Evolutionary conservation across 2,329 filamentous ascomycete species (phyloP).

Genomic region (Fusarium setosum): DNA sequence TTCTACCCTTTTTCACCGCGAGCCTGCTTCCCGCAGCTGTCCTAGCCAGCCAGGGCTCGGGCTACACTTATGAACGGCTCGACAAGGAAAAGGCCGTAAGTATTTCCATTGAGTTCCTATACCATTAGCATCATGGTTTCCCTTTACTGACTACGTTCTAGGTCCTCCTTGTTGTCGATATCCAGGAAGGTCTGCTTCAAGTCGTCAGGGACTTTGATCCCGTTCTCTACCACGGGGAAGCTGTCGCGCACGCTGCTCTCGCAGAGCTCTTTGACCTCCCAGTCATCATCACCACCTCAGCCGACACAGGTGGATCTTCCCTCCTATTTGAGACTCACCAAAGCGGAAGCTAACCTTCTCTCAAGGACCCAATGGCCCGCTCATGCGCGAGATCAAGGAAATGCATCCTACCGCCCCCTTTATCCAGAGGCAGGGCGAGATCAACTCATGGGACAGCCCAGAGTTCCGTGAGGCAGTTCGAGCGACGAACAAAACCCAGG

Average conservation of each 20-base stretch:
- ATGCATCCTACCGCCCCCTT: constrained; percentile 10
- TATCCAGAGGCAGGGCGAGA: constrained; percentile 5
- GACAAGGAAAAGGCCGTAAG: background rate
- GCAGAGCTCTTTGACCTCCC: constrained; percentile 8
- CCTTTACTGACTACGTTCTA: background rate
- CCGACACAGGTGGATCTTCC: constrained; percentile 2
- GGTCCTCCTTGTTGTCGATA: constrained; percentile 12
- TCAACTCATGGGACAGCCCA: constrained; percentile 9
- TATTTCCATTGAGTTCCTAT: too few relatives aligned
- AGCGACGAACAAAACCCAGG: constrained; percentile 64
- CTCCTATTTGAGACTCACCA: background rate
- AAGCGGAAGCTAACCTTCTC: background rate
- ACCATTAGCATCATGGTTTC: background rate
- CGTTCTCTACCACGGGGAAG: background rate
- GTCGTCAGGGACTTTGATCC: constrained; percentile 11
- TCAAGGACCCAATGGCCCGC: constrained; percentile 7
- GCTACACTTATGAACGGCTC: background rate
- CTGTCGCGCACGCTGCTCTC: background rate
- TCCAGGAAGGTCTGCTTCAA: constrained; percentile 3
- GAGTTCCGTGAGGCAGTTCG: constrained; percentile 8
- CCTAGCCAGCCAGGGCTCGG: background rate
- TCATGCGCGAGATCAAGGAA: constrained; percentile 9
- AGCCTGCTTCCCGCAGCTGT: background rate
- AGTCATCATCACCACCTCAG: constrained; percentile 7
- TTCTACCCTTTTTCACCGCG: background rate